Conservation (phyloP, 768 basidiomycete species). For the Tubosaeta brunneosetosa region DNA sequence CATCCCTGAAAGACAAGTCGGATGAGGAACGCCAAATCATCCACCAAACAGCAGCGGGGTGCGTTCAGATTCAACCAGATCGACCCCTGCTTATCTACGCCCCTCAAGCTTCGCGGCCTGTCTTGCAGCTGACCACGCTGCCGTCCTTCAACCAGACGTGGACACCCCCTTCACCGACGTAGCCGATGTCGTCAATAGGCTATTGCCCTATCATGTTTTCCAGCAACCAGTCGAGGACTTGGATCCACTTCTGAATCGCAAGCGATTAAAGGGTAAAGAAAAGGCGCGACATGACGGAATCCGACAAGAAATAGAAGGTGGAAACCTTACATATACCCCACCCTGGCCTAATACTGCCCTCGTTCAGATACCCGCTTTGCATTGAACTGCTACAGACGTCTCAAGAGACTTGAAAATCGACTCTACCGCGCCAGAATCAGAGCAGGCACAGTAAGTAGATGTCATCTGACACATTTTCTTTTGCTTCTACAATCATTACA, state of each 20-base stretch:
- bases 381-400: slow-evolving; percentile 58
- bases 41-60: slow-evolving; percentile 49
- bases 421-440: slow-evolving; percentile 52
- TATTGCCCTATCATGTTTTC: slow-evolving; percentile 78
- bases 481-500: slow-evolving; percentile 26
- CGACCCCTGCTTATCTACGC: slow-evolving; percentile 13
- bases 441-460: slow-evolving; percentile 49
- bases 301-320: slow-evolving; percentile 51
- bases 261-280: slow-evolving; percentile 54
- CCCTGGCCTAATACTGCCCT: slow-evolving; percentile 2
- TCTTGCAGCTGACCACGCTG: slow-evolving; percentile 59
- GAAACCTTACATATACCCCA: not conserved
- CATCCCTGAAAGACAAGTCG: slow-evolving; percentile 34
- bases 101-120: slow-evolving; percentile 48
- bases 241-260: slow-evolving; percentile 22
- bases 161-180: slow-evolving; percentile 64
- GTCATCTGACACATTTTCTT: not conserved
- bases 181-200: slow-evolving; percentile 60
- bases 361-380: slow-evolving; percentile 65
- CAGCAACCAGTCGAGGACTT: slow-evolving; percentile 71
- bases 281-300: slow-evolving; percentile 47
- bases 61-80: slow-evolving; percentile 12
- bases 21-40: slow-evolving; percentile 50
- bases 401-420: slow-evolving; percentile 50
- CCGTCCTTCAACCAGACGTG: slow-evolving; percentile 58